Percentiles rank a stretch among this genome's conserved stretches.
These are phyloP conservation scores for Hyparrhenia diplandra DNA, from an alignment of 176 grass and related monocot species.

Conservation along the genomic window DNA sequence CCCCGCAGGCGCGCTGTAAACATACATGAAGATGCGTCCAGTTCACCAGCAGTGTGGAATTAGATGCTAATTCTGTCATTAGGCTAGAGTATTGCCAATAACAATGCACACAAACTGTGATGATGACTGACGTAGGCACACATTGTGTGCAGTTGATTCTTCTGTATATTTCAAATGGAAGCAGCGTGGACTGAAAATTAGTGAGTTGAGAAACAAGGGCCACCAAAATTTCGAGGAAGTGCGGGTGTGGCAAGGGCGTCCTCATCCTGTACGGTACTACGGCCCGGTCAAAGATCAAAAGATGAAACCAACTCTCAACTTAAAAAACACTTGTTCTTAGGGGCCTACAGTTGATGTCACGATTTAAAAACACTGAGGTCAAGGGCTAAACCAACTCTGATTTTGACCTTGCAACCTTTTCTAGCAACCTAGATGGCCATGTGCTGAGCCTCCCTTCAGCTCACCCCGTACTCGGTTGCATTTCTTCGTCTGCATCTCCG, in stretches of 20 bases:
- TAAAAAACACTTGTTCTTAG: background rate
- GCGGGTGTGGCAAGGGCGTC: background rate
- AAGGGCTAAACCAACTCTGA: background rate
- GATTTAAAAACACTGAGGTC: background rate
- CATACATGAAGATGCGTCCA: no score
- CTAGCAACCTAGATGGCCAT: background rate
- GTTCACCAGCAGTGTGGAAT: no score
- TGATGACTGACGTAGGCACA: no score
- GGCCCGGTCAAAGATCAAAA: background rate
- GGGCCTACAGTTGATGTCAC: background rate
- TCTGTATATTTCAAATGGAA: background rate
- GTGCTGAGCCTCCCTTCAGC: background rate
- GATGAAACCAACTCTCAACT: background rate
- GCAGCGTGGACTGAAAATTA: background rate
- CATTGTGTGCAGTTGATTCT: background rate
- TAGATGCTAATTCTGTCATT: no score
- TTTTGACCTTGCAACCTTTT: background rate
- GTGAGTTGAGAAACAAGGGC: background rate
- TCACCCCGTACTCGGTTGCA: no score
- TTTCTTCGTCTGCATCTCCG: background rate
- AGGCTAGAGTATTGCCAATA: no score
- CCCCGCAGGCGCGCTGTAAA: no score
- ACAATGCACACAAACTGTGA: no score
- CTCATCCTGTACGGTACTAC: background rate
- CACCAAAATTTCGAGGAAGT: background rate